Percentiles rank a stretch among this genome's conserved stretches.
phyloP scores from a whole-genome alignment of 805 yeast genomes.

The Yarrowia deformans region DNA sequence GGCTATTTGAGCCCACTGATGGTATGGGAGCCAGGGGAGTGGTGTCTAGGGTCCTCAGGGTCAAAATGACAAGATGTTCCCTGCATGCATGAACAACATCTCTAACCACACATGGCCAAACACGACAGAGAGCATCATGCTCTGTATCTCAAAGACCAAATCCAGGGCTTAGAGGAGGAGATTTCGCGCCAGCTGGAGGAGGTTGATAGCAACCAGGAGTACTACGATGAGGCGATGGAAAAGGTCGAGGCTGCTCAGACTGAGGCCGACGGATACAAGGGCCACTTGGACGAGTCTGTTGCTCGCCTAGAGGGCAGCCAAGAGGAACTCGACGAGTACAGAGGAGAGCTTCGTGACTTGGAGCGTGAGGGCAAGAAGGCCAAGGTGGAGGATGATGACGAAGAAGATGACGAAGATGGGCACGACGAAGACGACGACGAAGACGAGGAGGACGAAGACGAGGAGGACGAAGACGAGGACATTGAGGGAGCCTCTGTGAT shows the following conservation, averaged over 20 bases:
- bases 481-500: conserved; percentile 17
- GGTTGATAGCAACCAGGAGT: conserved; percentile 9
- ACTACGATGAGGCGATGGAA: background rate
- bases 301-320: conserved; percentile 7
- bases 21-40: background rate
- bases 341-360: background rate
- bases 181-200: conserved; percentile 1
- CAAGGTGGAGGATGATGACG: background rate
- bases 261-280: conserved; percentile 1
- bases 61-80: background rate
- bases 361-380: background rate
- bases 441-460: background rate
- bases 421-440: background rate
- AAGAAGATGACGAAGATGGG: background rate
- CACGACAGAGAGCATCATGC: conserved; percentile 26
- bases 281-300: conserved; percentile 7
- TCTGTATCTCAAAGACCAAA: conserved; percentile 14
- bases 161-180: background rate
- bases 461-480: background rate
- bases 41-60: background rate
- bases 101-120: conserved; percentile 11
- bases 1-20: background rate
- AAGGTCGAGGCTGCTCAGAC: background rate
- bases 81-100: background rate
- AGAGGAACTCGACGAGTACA: conserved; percentile 17